Percentiles rank a stretch among this genome's conserved stretches.
Evolutionary conservation across 2,329 filamentous ascomycete genomes (phyloP).

Genomic region (Coleophoma eucalyptorum): DNA sequence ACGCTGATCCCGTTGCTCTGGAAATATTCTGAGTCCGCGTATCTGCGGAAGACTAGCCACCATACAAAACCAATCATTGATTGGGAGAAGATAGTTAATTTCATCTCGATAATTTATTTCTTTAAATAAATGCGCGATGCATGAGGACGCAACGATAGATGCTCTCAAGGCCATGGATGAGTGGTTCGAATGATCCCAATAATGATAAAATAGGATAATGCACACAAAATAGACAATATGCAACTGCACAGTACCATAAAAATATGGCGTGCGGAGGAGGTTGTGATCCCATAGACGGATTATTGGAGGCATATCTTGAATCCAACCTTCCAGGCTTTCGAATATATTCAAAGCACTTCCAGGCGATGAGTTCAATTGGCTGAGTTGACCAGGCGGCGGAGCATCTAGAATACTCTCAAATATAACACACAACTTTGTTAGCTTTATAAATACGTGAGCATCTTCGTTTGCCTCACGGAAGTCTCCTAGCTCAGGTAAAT

Average conservation of each 20-base stretch:
- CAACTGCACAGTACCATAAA: background rate
- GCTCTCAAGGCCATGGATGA: background rate
- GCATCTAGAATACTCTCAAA: too few species aligned
- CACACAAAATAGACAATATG: background rate
- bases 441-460: too few species aligned
- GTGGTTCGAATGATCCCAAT: background rate
- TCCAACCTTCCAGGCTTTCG: too few species aligned
- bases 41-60: conserved; percentile 2
- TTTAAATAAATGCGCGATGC: background rate
- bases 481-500: too few species aligned
- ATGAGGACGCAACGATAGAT: conserved; percentile 2
- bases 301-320: background rate
- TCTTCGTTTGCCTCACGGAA: too few species aligned
- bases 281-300: background rate
- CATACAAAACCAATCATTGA: background rate
- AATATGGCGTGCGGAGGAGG: background rate
- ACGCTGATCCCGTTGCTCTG: too few species aligned
- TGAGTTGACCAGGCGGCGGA: too few species aligned
- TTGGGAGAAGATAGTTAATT: background rate
- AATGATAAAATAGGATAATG: conserved; percentile 1
- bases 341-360: too few species aligned
- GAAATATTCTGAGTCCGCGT: too few species aligned
- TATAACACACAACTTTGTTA: too few species aligned
- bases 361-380: too few species aligned
- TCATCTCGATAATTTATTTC: conserved; percentile 1